phyloP scores from a whole-genome alignment of 352 stramenopile genomes.

The Aphanomyces euteiches region DNA sequence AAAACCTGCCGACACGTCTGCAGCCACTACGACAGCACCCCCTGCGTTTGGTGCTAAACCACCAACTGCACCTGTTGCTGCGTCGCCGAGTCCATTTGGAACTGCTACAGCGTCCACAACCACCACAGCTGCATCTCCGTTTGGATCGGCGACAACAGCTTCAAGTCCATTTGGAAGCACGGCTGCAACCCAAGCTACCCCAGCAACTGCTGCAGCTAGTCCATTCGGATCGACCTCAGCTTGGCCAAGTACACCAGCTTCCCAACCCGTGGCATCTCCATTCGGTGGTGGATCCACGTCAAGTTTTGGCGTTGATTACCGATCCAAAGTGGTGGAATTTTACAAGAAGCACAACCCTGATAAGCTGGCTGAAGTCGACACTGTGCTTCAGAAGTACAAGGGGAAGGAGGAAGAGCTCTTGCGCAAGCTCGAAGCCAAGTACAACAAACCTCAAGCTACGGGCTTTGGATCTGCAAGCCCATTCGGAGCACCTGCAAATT shows the following conservation, averaged over 20 bases:
- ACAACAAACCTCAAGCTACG: conserved; percentile 45
- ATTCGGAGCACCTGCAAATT: conserved; percentile 40
- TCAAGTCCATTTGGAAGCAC: conserved; percentile 14
- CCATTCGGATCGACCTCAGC: conserved; percentile 37
- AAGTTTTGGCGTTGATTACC: conserved; percentile 41
- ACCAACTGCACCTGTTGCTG: conserved; percentile 1
- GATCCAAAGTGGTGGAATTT: conserved; percentile 68
- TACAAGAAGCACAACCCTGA: conserved; percentile 89
- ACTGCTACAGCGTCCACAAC: neutral
- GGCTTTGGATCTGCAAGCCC: conserved; percentile 47
- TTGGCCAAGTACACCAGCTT: conserved; percentile 18
- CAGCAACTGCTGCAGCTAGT: conserved; percentile 31
- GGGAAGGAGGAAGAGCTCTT: conserved; percentile 78
- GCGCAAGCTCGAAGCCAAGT: conserved; percentile 64
- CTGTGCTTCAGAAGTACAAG: conserved; percentile 87
- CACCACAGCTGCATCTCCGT: neutral
- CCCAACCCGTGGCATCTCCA: conserved; percentile 28
- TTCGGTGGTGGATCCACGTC: conserved; percentile 41
- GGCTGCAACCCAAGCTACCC: neutral
- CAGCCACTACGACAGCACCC: neutral
- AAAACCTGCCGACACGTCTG: neutral
- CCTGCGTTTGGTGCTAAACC: conserved; percentile 22
- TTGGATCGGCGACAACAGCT: conserved; percentile 9
- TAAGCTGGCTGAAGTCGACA: conserved; percentile 84
- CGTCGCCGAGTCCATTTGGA: conserved; percentile 26